Evolutionary conservation across 1,284 basidiomycete genomes (phyloP).

Genomic region (Erythrobasidium hasegawianum): DNA sequence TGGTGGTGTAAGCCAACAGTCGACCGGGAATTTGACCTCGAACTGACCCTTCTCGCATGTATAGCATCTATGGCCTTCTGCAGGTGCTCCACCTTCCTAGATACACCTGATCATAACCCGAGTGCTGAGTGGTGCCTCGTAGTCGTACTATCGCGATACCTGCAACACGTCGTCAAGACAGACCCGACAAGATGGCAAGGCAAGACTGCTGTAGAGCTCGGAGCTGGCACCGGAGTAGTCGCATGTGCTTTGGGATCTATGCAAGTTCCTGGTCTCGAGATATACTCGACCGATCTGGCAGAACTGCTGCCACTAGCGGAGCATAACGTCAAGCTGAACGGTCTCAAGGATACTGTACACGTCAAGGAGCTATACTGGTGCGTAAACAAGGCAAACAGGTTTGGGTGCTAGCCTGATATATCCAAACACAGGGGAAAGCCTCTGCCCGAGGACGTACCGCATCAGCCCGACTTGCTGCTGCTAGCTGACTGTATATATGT

Average conservation of each 20-base stretch:
- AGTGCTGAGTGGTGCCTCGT: not conserved
- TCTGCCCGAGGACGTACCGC: conserved; percentile 15
- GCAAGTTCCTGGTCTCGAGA: conserved; percentile 21
- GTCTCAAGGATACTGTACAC: conserved; percentile 18
- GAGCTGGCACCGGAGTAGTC: conserved; percentile 38
- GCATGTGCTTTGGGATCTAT: conserved; percentile 32
- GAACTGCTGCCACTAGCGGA: conserved; percentile 36
- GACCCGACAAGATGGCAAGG: conserved; percentile 23
- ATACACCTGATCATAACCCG: not conserved
- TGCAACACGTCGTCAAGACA: conserved; percentile 20
- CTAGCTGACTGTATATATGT: conserved; percentile 41
- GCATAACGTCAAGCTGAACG: conserved; percentile 38
- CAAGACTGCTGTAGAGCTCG: conserved; percentile 38
- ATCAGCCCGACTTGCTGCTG: conserved; percentile 28
- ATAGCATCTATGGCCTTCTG: conserved; percentile 31
- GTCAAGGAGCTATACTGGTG: conserved; percentile 38
- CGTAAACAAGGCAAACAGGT: not conserved
- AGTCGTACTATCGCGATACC: conserved; percentile 37
- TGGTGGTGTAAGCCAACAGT: conserved; percentile 16
- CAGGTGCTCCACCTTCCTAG: conserved; percentile 7
- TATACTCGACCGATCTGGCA: conserved; percentile 37
- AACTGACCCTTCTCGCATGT: not conserved
- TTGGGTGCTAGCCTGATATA: not conserved
- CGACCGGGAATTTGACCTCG: not conserved
- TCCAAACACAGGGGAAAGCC: conserved; percentile 18